Evolutionary conservation across 495 filamentous ascomycete genomes (phyloP).

Genomic region (Margaritispora aquatica): DNA sequence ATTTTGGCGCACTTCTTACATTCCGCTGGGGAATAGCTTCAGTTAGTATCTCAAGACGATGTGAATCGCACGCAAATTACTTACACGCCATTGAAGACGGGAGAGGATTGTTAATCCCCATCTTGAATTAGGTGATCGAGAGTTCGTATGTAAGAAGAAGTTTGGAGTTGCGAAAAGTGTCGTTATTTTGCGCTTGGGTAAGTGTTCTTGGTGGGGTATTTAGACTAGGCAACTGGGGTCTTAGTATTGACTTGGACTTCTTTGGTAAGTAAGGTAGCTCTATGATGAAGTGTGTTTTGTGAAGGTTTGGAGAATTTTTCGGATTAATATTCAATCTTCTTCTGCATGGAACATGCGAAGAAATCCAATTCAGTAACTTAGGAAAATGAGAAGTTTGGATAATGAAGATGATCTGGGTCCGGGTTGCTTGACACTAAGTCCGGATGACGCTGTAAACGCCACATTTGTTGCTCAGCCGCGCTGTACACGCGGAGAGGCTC

Average conservation of each 20-base stretch:
- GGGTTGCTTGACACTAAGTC: neutral
- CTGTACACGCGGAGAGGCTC: neutral
- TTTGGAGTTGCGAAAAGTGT: too few relatives aligned
- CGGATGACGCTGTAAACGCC: neutral
- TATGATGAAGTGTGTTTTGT: too few relatives aligned
- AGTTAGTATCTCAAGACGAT: neutral
- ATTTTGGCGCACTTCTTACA: conserved; percentile 92
- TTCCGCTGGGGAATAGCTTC: conserved; percentile 51
- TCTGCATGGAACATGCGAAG: too few relatives aligned
- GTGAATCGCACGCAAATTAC: conserved; percentile 17
- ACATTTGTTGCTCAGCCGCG: neutral
- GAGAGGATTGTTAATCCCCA: conserved; percentile 54
- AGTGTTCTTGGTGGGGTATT: neutral
- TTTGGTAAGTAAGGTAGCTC: too few relatives aligned
- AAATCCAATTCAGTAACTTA: too few relatives aligned
- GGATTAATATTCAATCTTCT: too few relatives aligned
- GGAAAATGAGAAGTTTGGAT: too few relatives aligned
- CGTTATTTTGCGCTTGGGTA: neutral
- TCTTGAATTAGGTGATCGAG: conserved; percentile 3
- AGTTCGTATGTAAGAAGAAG: neutral
- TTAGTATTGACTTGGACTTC: neutral
- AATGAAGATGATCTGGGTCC: too few relatives aligned
- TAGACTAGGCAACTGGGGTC: neutral
- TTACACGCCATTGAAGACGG: conserved; percentile 54
- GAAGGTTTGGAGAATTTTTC: too few relatives aligned